phyloP scores from a whole-genome alignment of 2,329 filamentous ascomycete genomes.

The Leptographium radiaticola region DNA sequence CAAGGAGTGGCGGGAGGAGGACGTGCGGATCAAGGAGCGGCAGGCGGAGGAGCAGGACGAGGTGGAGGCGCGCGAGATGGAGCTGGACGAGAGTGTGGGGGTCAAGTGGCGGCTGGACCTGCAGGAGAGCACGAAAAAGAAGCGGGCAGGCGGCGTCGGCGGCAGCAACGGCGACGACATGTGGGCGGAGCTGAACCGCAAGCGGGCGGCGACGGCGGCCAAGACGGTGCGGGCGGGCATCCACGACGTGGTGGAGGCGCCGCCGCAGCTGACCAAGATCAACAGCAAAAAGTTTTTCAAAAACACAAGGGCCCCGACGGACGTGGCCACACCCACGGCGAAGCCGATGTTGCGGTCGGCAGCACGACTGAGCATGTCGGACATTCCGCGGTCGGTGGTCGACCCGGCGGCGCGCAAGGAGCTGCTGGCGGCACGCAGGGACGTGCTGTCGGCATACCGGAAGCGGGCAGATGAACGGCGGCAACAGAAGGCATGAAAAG shows the following conservation, averaged over 20 bases:
- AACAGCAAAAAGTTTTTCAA: constrained; percentile 45
- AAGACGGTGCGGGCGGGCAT: constrained; percentile 21
- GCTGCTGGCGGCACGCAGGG: constrained; percentile 52
- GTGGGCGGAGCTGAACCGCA: constrained; percentile 61
- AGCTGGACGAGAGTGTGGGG: constrained; percentile 39
- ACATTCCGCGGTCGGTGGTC: constrained; percentile 56
- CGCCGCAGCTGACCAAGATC: constrained; percentile 56
- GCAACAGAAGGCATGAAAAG: background rate
- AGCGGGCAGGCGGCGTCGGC: background rate
- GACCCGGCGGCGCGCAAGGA: constrained; percentile 63
- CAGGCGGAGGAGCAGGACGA: constrained; percentile 53
- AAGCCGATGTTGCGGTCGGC: background rate
- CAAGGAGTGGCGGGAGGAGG: constrained; percentile 61
- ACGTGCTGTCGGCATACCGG: constrained; percentile 63
- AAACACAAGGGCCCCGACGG: constrained; percentile 15
- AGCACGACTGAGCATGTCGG: constrained; percentile 24
- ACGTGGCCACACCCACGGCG: background rate
- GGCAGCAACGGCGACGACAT: constrained; percentile 42
- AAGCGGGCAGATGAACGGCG: constrained; percentile 50
- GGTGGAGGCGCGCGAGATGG: constrained; percentile 49
- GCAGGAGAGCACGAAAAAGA: constrained; percentile 27
- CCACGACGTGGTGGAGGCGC: constrained; percentile 56
- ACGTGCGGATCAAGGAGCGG: constrained; percentile 47
- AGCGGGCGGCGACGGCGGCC: constrained; percentile 40
- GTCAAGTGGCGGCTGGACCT: constrained; percentile 33